A percentile compares a stretch with the other conserved stretches of the same genome.
Evolutionary conservation across 208 protist genomes (phyloP).

Genomic region (Wallacemonas sp.): DNA sequence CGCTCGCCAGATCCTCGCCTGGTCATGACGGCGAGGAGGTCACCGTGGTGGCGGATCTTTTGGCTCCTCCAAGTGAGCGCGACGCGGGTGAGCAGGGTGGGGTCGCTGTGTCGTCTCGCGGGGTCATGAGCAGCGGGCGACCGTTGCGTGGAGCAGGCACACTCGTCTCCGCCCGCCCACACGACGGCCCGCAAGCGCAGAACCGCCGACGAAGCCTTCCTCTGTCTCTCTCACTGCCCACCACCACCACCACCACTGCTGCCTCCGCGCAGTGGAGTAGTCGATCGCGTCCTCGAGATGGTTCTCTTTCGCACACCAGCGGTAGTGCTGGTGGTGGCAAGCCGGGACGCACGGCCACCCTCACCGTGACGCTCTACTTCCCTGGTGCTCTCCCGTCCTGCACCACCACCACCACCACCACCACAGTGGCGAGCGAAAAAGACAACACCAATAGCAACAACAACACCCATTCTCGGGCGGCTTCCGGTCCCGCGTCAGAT

Average conservation of each 20-base stretch:
- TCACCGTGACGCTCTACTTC: constrained; percentile 14
- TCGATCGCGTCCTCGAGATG: neutral
- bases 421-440: neutral
- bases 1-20: neutral
- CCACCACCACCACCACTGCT: neutral
- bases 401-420: neutral
- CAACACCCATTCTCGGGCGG: no score
- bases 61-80: neutral
- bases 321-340: no score
- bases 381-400: constrained; percentile 1
- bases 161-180: neutral
- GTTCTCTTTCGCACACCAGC: no score
- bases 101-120: no score
- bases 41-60: neutral
- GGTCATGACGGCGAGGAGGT: neutral
- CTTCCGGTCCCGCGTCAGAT: no score
- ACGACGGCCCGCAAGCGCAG: constrained; percentile 6
- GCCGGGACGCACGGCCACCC: neutral
- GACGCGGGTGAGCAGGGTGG: no score
- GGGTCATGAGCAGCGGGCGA: neutral
- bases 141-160: neutral
- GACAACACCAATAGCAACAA: no score
- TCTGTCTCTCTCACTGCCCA: neutral
- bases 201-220: neutral
- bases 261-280: neutral